Percentiles rank a stretch among this genome's conserved stretches.
These are phyloP conservation scores for Curvularia hawaiiensis DNA, from an alignment of 2,329 filamentous ascomycete genomes.

Conservation along the genomic window DNA sequence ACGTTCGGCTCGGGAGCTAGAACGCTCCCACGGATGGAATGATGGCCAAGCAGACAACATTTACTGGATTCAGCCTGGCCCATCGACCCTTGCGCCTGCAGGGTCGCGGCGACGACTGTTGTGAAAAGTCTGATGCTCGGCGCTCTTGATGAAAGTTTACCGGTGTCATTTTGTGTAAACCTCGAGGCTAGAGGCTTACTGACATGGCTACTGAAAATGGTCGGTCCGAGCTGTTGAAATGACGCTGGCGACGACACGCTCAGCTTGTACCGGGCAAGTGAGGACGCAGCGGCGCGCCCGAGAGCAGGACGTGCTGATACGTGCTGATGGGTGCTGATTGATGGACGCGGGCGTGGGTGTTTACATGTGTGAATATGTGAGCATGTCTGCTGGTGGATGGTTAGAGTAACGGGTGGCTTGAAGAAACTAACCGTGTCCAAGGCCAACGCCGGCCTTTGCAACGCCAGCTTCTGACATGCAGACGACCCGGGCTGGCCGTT, in stretches of 20 bases:
- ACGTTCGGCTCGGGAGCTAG: constrained; percentile 4
- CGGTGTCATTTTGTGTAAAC: not conserved
- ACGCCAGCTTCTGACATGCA: constrained; percentile 8
- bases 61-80: not conserved
- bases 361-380: not conserved
- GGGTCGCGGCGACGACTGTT: not conserved
- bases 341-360: not conserved
- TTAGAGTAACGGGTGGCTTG: not conserved
- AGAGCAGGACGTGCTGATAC: not conserved
- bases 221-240: not conserved
- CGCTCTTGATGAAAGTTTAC: not conserved
- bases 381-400: not conserved
- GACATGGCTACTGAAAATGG: not conserved
- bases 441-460: not conserved
- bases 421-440: not conserved
- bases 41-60: constrained; percentile 13
- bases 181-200: not conserved
- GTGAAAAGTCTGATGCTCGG: constrained; percentile 1
- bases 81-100: not conserved
- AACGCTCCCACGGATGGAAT: constrained; percentile 3
- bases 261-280: not conserved
- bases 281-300: not conserved
- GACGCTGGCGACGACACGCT: not conserved
- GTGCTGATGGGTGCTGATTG: too few relatives aligned
- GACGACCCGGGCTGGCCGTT: not conserved